Conservation (phyloP, 1,284 basidiomycete species). For the Pterulicium gracile region DNA sequence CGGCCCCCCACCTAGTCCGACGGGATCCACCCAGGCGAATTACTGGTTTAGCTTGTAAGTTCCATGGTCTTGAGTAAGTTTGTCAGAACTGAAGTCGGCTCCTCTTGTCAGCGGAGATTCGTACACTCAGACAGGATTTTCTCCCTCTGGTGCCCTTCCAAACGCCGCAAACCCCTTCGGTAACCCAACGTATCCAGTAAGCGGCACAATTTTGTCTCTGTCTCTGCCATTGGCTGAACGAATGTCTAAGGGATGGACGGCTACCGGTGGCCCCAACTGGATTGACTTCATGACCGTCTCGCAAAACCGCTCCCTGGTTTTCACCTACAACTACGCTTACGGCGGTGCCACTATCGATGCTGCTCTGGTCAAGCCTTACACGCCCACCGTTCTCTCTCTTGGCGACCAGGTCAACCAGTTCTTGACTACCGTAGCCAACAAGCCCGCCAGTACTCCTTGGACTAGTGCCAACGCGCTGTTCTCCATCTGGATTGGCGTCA, state of each 20-base stretch:
- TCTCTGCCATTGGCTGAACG: slow-evolving; percentile 46
- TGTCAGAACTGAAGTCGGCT: background rate
- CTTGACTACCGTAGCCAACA: slow-evolving; percentile 27
- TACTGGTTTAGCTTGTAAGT: slow-evolving; percentile 43
- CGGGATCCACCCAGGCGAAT: slow-evolving; percentile 18
- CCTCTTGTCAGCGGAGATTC: slow-evolving; percentile 37
- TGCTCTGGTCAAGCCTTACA: slow-evolving; percentile 37
- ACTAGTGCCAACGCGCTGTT: slow-evolving; percentile 40
- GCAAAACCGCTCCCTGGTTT: slow-evolving; percentile 25
- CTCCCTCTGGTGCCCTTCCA: slow-evolving; percentile 28
- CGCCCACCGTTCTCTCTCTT: slow-evolving; percentile 36
- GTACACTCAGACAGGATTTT: slow-evolving; percentile 46
- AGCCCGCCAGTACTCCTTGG: slow-evolving; percentile 40
- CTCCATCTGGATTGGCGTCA: slow-evolving; percentile 52
- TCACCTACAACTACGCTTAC: slow-evolving; percentile 52
- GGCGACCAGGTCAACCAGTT: slow-evolving; percentile 48
- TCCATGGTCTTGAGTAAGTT: background rate
- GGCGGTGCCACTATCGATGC: slow-evolving; percentile 53
- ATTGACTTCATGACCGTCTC: slow-evolving; percentile 37
- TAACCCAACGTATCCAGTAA: slow-evolving; percentile 40
- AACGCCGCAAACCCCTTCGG: slow-evolving; percentile 39
- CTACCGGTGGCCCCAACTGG: slow-evolving; percentile 46
- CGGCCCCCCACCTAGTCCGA: slow-evolving; percentile 10
- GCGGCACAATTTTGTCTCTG: slow-evolving; percentile 36
- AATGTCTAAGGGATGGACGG: slow-evolving; percentile 37